Conservation (phyloP, 371 early-diverging fungal species). For the Lichtheimia ramosa region DNA sequence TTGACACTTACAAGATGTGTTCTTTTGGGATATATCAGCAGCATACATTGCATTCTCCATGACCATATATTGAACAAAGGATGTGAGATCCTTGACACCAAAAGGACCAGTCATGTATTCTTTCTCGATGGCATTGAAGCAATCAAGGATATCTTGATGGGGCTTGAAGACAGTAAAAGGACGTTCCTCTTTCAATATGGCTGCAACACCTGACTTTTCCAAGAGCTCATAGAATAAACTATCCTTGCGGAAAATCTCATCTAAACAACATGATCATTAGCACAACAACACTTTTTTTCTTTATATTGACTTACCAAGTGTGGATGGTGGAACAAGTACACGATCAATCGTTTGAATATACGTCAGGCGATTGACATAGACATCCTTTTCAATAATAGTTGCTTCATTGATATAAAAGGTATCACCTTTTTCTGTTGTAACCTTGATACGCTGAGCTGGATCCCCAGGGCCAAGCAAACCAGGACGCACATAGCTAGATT, state of each 20-base stretch:
- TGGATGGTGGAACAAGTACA: conserved; percentile 24
- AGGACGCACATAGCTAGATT: conserved; percentile 37
- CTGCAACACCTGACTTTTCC: conserved; percentile 12
- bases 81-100: conserved; percentile 31
- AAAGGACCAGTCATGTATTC: conserved; percentile 28
- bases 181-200: conserved; percentile 22
- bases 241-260: not conserved
- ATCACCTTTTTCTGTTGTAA: conserved; percentile 26
- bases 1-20: conserved; percentile 19
- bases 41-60: conserved; percentile 7
- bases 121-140: conserved; percentile 32
- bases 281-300: too few relatives aligned
- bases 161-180: conserved; percentile 55
- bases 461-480: conserved; percentile 34
- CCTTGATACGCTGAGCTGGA: conserved; percentile 37
- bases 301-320: conserved; percentile 13
- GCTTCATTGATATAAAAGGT: conserved; percentile 42
- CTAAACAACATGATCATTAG: not conserved
- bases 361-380: conserved; percentile 34
- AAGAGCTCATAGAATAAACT: not conserved
- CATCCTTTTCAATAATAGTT: conserved; percentile 36
- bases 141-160: conserved; percentile 16
- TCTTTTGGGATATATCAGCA: conserved; percentile 9
- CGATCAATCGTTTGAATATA: conserved; percentile 29
- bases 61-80: conserved; percentile 11